Percentiles rank a stretch among this genome's conserved stretches.
Conservation (phyloP, 208 protist genomes). For the Crithidia brevicula region DNA sequence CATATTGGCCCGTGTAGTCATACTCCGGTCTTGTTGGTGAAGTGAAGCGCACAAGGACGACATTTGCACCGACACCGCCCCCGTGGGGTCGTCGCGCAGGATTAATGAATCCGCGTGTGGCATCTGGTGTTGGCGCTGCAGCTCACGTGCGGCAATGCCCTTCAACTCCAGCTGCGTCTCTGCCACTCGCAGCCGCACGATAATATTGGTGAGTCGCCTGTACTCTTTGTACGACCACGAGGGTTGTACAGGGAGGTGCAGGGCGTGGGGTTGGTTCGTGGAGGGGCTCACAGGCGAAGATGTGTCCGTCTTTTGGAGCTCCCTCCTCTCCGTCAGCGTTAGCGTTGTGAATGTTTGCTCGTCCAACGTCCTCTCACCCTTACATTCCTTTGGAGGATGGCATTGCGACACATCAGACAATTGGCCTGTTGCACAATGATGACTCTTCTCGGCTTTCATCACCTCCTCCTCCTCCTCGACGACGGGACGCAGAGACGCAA, state of each 20-base stretch:
- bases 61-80: conserved; percentile 7
- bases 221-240: conserved; percentile 32
- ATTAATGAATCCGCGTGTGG: not conserved
- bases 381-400: too few relatives aligned
- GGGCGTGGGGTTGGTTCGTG: not conserved
- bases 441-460: not conserved
- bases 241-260: conserved; percentile 29
- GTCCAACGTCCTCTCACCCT: too few relatives aligned
- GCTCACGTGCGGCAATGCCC: not conserved
- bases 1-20: not conserved
- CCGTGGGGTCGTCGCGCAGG: not conserved
- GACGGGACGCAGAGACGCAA: not conserved
- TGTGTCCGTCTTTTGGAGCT: too few relatives aligned
- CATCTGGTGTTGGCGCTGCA: conserved; percentile 14
- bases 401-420: too few relatives aligned
- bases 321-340: too few relatives aligned
- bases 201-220: conserved; percentile 45
- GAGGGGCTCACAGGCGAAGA: too few relatives aligned
- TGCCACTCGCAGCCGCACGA: conserved; percentile 36
- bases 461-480: not conserved
- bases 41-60: not conserved
- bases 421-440: too few relatives aligned
- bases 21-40: too few relatives aligned
- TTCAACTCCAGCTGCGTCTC: conserved; percentile 19
- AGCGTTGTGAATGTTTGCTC: too few relatives aligned